Evolutionary conservation across 345 rosid genomes (phyloP).

Genomic region (Populus tremula): DNA sequence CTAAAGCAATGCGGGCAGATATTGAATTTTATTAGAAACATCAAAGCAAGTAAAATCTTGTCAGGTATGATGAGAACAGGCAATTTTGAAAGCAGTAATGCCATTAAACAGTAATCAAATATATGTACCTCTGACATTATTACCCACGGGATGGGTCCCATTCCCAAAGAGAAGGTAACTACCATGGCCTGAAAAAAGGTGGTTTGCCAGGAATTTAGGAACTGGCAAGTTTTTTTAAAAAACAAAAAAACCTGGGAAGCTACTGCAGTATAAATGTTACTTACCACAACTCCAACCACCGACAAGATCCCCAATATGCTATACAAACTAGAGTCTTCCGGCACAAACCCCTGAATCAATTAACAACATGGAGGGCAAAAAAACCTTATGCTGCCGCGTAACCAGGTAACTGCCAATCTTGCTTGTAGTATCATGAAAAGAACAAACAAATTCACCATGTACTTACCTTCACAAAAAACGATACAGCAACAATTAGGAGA

Average conservation of each 20-base stretch:
- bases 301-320: constrained; percentile 61
- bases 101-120: not conserved
- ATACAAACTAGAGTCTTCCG: constrained; percentile 54
- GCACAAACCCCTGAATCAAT: constrained; percentile 49
- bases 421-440: not conserved
- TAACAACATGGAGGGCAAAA: not conserved
- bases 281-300: constrained; percentile 86
- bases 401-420: not conserved
- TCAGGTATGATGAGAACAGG: too few species aligned
- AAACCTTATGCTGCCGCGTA: not conserved
- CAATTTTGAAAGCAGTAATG: not conserved
- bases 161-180: constrained; percentile 72
- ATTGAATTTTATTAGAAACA: not conserved
- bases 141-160: constrained; percentile 97
- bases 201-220: not conserved
- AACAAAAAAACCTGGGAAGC: not conserved
- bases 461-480: constrained; percentile 64
- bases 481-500: constrained; percentile 68
- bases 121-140: constrained; percentile 95
- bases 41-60: not conserved
- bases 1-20: not conserved
- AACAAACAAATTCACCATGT: not conserved
- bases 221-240: not conserved
- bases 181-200: constrained; percentile 65
- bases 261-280: constrained; percentile 28